These are phyloP conservation scores for Cinnamomum chago DNA, from an alignment of 164 flowering plant genomes.

Conservation along the genomic window DNA sequence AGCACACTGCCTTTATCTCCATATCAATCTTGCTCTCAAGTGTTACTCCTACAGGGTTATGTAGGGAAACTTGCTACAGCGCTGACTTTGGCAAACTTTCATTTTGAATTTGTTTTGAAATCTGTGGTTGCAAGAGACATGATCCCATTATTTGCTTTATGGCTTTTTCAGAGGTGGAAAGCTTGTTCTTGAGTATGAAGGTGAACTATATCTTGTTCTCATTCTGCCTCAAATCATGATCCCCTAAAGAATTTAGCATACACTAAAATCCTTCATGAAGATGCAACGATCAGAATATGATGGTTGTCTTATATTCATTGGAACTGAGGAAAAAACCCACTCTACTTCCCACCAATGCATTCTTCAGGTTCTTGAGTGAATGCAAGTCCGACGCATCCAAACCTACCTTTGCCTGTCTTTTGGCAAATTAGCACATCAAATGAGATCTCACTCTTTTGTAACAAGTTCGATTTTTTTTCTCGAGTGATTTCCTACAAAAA, in stretches of 20 bases:
- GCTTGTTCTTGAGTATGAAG: not conserved
- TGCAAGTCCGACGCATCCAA: too few species aligned
- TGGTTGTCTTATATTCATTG: too few species aligned
- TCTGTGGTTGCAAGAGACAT: not conserved
- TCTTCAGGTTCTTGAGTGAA: too few species aligned
- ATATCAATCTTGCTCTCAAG: not conserved
- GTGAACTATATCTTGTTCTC: not conserved
- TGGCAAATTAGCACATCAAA: not conserved
- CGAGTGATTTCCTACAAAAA: not conserved
- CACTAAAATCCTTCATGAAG: not conserved
- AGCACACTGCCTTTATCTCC: not conserved
- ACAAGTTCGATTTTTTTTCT: too few species aligned
- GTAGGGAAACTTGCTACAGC: not conserved
- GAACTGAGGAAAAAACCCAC: too few species aligned
- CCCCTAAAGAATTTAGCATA: not conserved
- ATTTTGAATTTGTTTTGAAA: too few species aligned
- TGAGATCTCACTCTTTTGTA: not conserved
- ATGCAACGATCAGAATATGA: too few species aligned
- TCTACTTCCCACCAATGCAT: too few species aligned
- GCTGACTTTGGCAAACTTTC: not conserved
- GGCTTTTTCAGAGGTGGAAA: not conserved
- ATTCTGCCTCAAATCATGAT: not conserved
- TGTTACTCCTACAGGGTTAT: not conserved
- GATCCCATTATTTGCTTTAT: not conserved
- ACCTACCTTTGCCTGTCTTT: not conserved